These are phyloP conservation scores for Kazachstania bromeliacearum DNA, from an alignment of 805 yeast species.

Conservation along the genomic window DNA sequence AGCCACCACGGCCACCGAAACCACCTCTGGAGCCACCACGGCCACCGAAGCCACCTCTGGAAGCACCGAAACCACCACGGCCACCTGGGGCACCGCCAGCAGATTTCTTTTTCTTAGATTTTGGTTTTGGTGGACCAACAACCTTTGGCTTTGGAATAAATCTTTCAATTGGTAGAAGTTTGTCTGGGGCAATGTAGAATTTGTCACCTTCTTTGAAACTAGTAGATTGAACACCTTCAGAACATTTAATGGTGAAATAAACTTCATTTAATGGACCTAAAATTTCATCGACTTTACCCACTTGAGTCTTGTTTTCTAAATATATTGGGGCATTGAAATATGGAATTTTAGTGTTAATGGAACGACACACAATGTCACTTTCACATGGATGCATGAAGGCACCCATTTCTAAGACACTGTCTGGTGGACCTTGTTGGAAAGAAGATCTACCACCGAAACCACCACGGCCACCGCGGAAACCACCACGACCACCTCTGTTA, in stretches of 20 bases:
- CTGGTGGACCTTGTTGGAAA: conserved; percentile 92
- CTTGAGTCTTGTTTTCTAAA: conserved; percentile 88
- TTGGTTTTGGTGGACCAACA: conserved; percentile 72
- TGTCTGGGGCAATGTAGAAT: conserved; percentile 91
- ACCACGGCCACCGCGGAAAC: conserved; percentile 33
- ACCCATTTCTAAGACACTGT: conserved; percentile 90
- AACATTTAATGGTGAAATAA: conserved; percentile 91
- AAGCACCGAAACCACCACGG: conserved; percentile 35
- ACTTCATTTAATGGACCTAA: conserved; percentile 97
- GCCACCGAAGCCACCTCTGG: conserved; percentile 37
- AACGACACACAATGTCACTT: conserved; percentile 94
- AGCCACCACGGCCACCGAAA: conserved; percentile 34
- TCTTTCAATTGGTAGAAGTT: conserved; percentile 89
- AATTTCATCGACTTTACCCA: conserved; percentile 97
- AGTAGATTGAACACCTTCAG: conserved; percentile 90
- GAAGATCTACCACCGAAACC: conserved; percentile 59
- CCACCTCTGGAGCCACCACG: conserved; percentile 40
- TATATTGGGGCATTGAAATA: conserved; percentile 98
- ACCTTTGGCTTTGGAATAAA: conserved; percentile 94
- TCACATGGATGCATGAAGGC: conserved; percentile 85
- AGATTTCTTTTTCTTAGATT: conserved; percentile 54
- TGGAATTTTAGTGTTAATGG: conserved; percentile 89
- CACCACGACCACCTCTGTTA: conserved; percentile 30
- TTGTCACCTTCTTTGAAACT: conserved; percentile 95
- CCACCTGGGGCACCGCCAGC: conserved; percentile 37